Evolutionary conservation across 2,329 filamentous ascomycete genomes (phyloP).

Genomic region (Geosmithia flava): DNA sequence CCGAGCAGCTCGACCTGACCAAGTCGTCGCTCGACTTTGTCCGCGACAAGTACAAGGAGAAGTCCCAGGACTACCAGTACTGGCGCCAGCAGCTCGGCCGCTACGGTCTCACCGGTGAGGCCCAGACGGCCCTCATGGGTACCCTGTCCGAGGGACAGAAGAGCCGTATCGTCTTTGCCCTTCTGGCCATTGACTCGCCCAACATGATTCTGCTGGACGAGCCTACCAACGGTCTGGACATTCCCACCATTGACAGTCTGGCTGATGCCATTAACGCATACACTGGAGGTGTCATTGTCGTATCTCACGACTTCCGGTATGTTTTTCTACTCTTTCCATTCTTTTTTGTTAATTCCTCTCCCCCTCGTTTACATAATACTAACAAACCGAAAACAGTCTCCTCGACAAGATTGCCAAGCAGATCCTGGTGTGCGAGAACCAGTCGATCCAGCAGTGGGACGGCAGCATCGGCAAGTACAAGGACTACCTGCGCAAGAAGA

Average conservation of each 20-base stretch:
- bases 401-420: constrained; percentile 99
- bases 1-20: constrained; percentile 94
- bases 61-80: constrained; percentile 97
- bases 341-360: constrained; percentile 4
- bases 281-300: constrained; percentile 91
- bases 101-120: constrained; percentile 85
- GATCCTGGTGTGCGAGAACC: constrained; percentile 98
- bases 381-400: constrained; percentile 44
- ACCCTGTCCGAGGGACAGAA: constrained; percentile 97
- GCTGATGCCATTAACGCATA: constrained; percentile 97
- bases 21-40: constrained; percentile 98
- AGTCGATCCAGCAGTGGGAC: constrained; percentile 82
- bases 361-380: neutral
- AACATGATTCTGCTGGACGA: constrained; percentile 99
- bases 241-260: constrained; percentile 93
- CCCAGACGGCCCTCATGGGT: constrained; percentile 95
- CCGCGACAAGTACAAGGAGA: constrained; percentile 79
- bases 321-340: constrained; percentile 15
- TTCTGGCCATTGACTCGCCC: constrained; percentile 86
- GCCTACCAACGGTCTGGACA: constrained; percentile 98
- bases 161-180: constrained; percentile 93
- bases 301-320: constrained; percentile 98
- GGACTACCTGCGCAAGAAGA: constrained; percentile 98
- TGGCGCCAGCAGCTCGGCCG: constrained; percentile 95
- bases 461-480: constrained; percentile 92